phyloP scores from a whole-genome alignment of 1,284 basidiomycete species.

The Apiotrichum mycotoxinovorans region DNA sequence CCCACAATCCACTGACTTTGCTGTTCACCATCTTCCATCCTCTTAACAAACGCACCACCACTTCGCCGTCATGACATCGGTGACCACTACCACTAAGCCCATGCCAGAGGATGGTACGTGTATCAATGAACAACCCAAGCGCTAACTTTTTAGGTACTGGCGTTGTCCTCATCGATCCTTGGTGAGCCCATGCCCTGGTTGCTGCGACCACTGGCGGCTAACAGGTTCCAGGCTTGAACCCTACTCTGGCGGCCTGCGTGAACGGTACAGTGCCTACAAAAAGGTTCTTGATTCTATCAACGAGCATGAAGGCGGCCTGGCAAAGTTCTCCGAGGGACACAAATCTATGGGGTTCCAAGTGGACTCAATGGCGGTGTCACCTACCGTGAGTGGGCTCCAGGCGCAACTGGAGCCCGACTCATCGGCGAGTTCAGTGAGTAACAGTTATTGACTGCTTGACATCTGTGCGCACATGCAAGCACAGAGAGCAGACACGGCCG shows the following conservation, averaged over 20 bases:
- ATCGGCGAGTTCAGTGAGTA: conserved; percentile 94
- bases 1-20: too few relatives aligned
- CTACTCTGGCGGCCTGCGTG: conserved; percentile 65
- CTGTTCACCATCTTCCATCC: too few relatives aligned
- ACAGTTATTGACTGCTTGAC: too few relatives aligned
- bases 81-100: not conserved
- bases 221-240: conserved; percentile 60
- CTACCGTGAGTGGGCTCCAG: conserved; percentile 96
- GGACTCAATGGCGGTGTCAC: conserved; percentile 65
- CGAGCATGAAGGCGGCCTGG: conserved; percentile 78
- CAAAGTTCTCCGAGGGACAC: conserved; percentile 83
- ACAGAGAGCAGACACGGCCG: too few relatives aligned
- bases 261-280: conserved; percentile 67
- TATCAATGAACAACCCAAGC: not conserved
- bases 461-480: not conserved
- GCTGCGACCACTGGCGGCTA: not conserved
- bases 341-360: conserved; percentile 79
- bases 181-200: conserved; percentile 23
- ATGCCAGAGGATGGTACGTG: conserved; percentile 10
- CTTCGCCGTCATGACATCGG: too few relatives aligned
- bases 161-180: conserved; percentile 45
- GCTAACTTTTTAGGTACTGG: conserved; percentile 47
- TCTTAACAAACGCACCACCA: too few relatives aligned
- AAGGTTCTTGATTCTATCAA: conserved; percentile 72
- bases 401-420: conserved; percentile 72